phyloP scores from a whole-genome alignment of 345 rosid species.

The Lepidium aucheri region DNA sequence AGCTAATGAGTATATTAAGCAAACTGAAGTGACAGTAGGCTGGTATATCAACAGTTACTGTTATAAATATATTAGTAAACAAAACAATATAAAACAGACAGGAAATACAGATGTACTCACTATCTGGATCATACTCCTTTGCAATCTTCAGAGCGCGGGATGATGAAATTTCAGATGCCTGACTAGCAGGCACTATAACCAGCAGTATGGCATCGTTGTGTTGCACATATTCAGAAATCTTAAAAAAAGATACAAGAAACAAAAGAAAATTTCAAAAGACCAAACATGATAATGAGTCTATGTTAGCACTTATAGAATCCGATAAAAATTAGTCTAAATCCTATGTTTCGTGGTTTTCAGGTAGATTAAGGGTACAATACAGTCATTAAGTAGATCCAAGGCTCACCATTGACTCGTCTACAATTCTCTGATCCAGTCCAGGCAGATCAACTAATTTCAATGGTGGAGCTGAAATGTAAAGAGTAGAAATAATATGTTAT shows the following conservation, averaged over 20 bases:
- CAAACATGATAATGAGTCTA: not conserved
- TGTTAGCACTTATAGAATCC: not conserved
- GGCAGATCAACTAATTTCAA: conserved; percentile 91
- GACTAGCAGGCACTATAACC: conserved; percentile 82
- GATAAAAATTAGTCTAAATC: not conserved
- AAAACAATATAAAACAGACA: not conserved
- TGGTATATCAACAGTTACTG: not conserved
- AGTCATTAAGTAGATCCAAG: conserved; percentile 1
- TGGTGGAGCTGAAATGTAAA: conserved; percentile 68
- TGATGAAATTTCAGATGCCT: conserved; percentile 89
- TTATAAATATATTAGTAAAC: not conserved
- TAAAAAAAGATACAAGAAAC: conserved; percentile 16
- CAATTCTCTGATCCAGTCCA: conserved; percentile 92
- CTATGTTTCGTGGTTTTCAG: not conserved
- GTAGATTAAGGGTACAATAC: not conserved
- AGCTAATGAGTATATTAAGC: not conserved
- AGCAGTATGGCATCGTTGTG: conserved; percentile 90
- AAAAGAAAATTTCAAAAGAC: conserved; percentile 6
- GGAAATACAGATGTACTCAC: conserved; percentile 35
- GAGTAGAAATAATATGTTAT: not conserved
- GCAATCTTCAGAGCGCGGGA: conserved; percentile 83
- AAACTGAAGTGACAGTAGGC: not conserved
- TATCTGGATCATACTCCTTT: conserved; percentile 84
- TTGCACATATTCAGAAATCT: conserved; percentile 72
- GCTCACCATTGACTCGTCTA: conserved; percentile 85